Base-by-base conservation (phyloP, 208 protist species). In the Crithidia bombi region DNA sequence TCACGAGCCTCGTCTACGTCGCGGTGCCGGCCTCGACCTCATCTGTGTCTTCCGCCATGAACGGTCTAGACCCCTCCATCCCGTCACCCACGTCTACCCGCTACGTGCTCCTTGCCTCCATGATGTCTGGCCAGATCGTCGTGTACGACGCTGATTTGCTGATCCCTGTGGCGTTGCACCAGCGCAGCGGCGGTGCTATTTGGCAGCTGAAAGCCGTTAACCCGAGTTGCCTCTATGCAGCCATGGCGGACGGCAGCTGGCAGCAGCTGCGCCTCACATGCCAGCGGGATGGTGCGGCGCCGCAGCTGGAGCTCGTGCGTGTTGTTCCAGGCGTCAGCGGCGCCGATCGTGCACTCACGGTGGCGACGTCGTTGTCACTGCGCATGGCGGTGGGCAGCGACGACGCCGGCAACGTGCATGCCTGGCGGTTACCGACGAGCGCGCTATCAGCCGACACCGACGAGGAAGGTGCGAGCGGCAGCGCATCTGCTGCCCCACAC, bases 91-190 rank as follows among this genome's bases (percentile, higher is more conserved):
- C 56, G 33, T 7, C 65, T 2, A 36, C 35, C 0, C 64, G 63
- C 36, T 25, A 59, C 32, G 78, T 82, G 19, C 71, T 96, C n/a
- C 39, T 90, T 30, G 84, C 81, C 0, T 86, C 89, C 0, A 91
- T 89, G 68, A 76, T 94, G 28, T 94, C 87, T 6, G 89, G 91
- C 25, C 89, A 96, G 67, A 58, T 96, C 5, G 86, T 96, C 0
- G n/a, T 93, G 10, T 92, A 88, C 72, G 81, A 90, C 72, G 74
- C 65, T 5, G 65, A 85, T 25, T 88, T 87, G 50, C 87, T 96
- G 51, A 67, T 82, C 14, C 89, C 91, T 1, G 17, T 96, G 26
- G 72, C 78, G 33, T 82, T 96, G 51, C 69, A 90, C 59, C 87
- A 93, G 65, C 91, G 89, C 44, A 87, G 80, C 67, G 91, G 91